Evolutionary conservation across 2,329 filamentous ascomycete species (phyloP).

Genomic region (Sporothrix sp.): DNA sequence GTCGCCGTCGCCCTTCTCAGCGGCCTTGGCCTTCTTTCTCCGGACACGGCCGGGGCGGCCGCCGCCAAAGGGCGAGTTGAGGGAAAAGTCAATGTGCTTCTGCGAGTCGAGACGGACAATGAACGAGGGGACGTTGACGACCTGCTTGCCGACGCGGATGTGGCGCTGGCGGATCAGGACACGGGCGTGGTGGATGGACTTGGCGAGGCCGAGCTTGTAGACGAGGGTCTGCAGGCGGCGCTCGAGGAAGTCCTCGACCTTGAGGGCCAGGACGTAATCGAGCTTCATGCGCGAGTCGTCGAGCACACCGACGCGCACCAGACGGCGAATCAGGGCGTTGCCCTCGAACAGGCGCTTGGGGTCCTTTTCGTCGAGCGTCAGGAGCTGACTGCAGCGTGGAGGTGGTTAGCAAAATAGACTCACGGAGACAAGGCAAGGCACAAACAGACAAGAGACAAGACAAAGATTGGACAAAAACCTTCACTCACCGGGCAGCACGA

Average conservation of each 20-base stretch:
- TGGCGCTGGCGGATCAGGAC: constrained; percentile 99
- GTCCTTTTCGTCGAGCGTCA: constrained; percentile 99
- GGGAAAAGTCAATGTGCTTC: constrained; percentile 99
- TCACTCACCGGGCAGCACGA: constrained; percentile 98
- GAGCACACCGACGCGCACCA: constrained; percentile 98
- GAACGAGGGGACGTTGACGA: constrained; percentile 99
- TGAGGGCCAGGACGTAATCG: constrained; percentile 99
- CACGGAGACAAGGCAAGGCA: too few species aligned
- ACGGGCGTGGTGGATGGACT: constrained; percentile 99
- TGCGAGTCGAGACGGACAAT: constrained; percentile 99
- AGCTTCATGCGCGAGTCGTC: constrained; percentile 99
- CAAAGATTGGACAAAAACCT: not conserved
- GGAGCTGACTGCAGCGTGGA: constrained; percentile 67
- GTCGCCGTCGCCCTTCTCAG: constrained; percentile 70
- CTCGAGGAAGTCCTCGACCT: constrained; percentile 99
- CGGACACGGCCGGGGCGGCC: constrained; percentile 94
- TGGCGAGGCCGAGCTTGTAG: constrained; percentile 99
- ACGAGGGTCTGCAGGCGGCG: constrained; percentile 99
- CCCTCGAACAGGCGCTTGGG: constrained; percentile 99
- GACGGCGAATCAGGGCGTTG: constrained; percentile 99
- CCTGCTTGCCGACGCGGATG: constrained; percentile 99
- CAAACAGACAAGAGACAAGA: not conserved
- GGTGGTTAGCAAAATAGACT: not conserved
- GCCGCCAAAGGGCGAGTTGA: constrained; percentile 95
- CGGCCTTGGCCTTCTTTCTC: constrained; percentile 99